Base-by-base conservation (phyloP, 129 eudicot genomes). In the Chrysanthemum seticuspe region DNA sequence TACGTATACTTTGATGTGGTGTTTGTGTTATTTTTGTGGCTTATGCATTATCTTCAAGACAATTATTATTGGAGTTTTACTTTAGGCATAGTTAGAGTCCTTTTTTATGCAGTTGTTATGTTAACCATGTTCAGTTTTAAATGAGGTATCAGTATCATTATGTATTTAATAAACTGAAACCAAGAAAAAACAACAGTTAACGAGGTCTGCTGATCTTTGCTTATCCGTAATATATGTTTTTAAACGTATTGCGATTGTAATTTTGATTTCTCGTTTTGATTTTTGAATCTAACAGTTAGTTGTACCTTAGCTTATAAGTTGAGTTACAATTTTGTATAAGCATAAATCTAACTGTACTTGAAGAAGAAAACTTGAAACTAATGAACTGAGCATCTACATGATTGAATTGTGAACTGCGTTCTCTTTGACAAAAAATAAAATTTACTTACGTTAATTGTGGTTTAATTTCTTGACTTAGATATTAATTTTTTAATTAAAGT, bases 1-100 rank as follows among this genome's bases (percentile, higher is more conserved):
- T 93, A 79, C 71, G 15, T 57, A 48, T 21, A 68, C 62, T 25
- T 34, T 23, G 48, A 9, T 45, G 25, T 72, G 27, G 21, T 19
- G 13, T 55, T 10, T n/a, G 62, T 57, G 64, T 65, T 18, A 14
- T 21, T 66, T 56, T 55, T 19, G 36, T n/a, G 48, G 58, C 52
- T 44, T 66, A 25, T 55, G 45, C 16, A 27, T 61, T 27, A 11
- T 23, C 16, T 11, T 8, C 14, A 27, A 0, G 31, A 3, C 66
- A 61, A 5, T 61, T 15, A 4, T 11, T 61, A 61, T 27, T 13
- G 40, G 0, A 23, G 16, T 61, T 40, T 56, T 11, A 10, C 10
- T 36, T 53, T 71, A 6, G 23, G 51, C 36, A 34, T 64, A 64
- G 51, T 64, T 34, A 10, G 23, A 14, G 6, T 63, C 29, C 65